Conservation (phyloP, 2,329 filamentous ascomycete genomes). For the Neocatenulostroma microsporum region DNA sequence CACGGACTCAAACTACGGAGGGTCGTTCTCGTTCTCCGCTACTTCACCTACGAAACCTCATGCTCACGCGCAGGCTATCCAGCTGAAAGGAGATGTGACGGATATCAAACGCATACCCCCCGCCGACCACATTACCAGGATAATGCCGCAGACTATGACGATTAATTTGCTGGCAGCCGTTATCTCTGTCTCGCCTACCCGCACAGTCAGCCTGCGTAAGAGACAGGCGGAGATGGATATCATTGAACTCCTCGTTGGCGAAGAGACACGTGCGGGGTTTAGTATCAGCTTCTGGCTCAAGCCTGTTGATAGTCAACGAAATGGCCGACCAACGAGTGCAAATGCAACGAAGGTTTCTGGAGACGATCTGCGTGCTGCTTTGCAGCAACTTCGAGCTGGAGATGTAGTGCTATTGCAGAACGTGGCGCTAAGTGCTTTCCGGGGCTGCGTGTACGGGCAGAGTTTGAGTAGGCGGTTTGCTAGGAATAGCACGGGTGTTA, state of each 20-base stretch:
- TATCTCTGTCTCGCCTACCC: constrained; percentile 61
- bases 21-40: constrained; percentile 2
- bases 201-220: constrained; percentile 58
- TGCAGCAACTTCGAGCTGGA: constrained; percentile 51
- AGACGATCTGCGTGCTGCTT: constrained; percentile 32
- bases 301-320: constrained; percentile 27
- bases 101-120: constrained; percentile 64
- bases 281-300: constrained; percentile 76
- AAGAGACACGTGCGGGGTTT: constrained; percentile 77
- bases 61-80: constrained; percentile 13
- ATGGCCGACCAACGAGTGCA: constrained; percentile 10
- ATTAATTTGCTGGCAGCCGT: constrained; percentile 75
- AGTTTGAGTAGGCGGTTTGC: constrained; percentile 67
- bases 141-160: constrained; percentile 72
- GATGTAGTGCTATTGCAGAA: constrained; percentile 76
- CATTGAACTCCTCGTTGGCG: constrained; percentile 71
- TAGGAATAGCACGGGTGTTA: constrained; percentile 41
- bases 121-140: constrained; percentile 55
- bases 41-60: constrained; percentile 6
- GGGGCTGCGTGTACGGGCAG: constrained; percentile 72
- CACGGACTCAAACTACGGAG: constrained; percentile 13
- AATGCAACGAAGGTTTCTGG: constrained; percentile 30
- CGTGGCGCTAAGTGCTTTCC: constrained; percentile 69
- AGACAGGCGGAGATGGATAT: constrained; percentile 47
- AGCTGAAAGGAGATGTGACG: constrained; percentile 45